Evolutionary conservation across 2,329 filamentous ascomycete species (phyloP).

Genomic region (Septoria petroselini): DNA sequence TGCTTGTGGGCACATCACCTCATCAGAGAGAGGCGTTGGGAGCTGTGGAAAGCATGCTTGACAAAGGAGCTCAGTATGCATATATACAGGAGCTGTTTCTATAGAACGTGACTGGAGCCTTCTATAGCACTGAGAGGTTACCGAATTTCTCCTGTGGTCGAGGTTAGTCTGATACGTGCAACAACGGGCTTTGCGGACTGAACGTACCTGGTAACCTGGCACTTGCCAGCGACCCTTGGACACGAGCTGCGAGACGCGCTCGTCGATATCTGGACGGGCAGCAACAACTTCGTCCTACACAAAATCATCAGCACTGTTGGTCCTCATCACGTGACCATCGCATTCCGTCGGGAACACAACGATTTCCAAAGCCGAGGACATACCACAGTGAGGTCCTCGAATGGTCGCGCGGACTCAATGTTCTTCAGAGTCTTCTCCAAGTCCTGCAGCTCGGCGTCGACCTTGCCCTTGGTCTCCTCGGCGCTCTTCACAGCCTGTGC

Average conservation of each 20-base stretch:
- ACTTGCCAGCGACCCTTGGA: constrained; percentile 98
- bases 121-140: constrained; percentile 91
- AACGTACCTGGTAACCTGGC: constrained; percentile 93
- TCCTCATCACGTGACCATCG: constrained; percentile 10
- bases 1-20: too few relatives aligned
- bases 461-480: constrained; percentile 92
- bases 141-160: constrained; percentile 87
- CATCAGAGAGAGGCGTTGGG: too few relatives aligned
- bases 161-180: constrained; percentile 5
- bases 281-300: constrained; percentile 85
- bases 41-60: constrained; percentile 3
- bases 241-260: constrained; percentile 91
- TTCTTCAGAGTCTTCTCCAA: constrained; percentile 93
- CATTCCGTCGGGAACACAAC: not conserved
- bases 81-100: constrained; percentile 29
- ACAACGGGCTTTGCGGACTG: not conserved
- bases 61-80: constrained; percentile 25
- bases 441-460: constrained; percentile 91
- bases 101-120: constrained; percentile 31
- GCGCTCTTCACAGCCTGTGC: constrained; percentile 95
- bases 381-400: constrained; percentile 97
- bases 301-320: not conserved
- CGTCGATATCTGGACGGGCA: constrained; percentile 93
- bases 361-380: constrained; percentile 46
- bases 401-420: constrained; percentile 92